These are phyloP conservation scores for Tylopilus cervinicoccineus DNA, from an alignment of 768 basidiomycete genomes.

Conservation along the genomic window DNA sequence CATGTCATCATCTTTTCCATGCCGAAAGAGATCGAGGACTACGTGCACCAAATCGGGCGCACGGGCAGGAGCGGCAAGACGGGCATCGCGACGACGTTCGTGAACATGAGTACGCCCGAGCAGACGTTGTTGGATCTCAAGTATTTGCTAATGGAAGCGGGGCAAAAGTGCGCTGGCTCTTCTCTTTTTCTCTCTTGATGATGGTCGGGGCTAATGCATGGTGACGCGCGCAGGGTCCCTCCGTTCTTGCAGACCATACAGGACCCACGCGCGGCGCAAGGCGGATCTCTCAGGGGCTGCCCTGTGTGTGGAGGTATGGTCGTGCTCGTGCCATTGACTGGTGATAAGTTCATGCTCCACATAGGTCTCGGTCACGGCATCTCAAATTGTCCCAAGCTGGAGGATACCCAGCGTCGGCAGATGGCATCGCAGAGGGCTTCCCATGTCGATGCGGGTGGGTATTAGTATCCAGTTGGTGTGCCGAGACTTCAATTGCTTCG, in stretches of 20 bases:
- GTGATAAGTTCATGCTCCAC: background rate
- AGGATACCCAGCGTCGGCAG: conserved; percentile 86
- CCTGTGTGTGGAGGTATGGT: conserved; percentile 87
- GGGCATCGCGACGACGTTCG: conserved; percentile 97
- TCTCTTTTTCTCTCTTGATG: background rate
- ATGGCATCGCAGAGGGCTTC: conserved; percentile 80
- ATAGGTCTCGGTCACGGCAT: conserved; percentile 90
- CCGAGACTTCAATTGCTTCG: background rate
- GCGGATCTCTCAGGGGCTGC: conserved; percentile 80
- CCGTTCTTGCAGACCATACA: conserved; percentile 89
- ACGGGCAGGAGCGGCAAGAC: conserved; percentile 98
- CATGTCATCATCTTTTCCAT: conserved; percentile 99
- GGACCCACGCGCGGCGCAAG: conserved; percentile 80
- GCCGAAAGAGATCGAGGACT: conserved; percentile 99
- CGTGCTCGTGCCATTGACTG: background rate
- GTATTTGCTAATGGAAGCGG: conserved; percentile 94
- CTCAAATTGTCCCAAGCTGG: conserved; percentile 93
- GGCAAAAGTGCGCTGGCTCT: conserved; percentile 79
- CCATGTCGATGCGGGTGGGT: conserved; percentile 56
- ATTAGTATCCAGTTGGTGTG: conserved; percentile 1
- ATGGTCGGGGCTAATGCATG: background rate
- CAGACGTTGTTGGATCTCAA: conserved; percentile 96
- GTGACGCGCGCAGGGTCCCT: conserved; percentile 61
- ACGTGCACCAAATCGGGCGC: conserved; percentile 98
- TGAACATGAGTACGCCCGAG: conserved; percentile 96